Conservation (phyloP, 495 filamentous ascomycete species). For the Rusavskia elegans region DNA sequence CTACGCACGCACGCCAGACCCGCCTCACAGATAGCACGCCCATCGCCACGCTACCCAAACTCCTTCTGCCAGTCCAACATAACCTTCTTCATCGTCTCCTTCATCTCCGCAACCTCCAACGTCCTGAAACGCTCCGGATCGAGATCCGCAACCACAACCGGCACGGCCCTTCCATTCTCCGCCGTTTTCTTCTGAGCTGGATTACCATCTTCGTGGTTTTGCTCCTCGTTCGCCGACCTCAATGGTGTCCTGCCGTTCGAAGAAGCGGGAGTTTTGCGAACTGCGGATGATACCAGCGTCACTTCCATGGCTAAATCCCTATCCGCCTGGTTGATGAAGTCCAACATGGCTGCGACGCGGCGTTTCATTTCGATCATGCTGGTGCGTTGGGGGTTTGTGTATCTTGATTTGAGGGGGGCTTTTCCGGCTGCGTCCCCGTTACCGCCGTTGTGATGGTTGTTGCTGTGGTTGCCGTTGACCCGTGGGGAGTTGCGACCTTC, state of each 20-base stretch:
- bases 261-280: slow-evolving; percentile 15
- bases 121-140: slow-evolving; percentile 42
- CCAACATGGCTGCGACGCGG: slow-evolving; percentile 65
- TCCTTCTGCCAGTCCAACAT: slow-evolving; percentile 65
- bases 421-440: slow-evolving; percentile 33
- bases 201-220: neutral
- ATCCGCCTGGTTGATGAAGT: slow-evolving; percentile 82
- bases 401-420: slow-evolving; percentile 37
- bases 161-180: slow-evolving; percentile 17
- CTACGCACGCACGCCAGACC: no score
- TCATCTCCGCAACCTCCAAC: slow-evolving; percentile 60
- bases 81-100: slow-evolving; percentile 61
- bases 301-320: slow-evolving; percentile 59
- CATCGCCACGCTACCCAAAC: slow-evolving; percentile 36
- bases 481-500: slow-evolving; percentile 25
- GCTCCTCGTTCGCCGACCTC: neutral
- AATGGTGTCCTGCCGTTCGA: slow-evolving; percentile 19
- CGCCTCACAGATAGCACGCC: no score
- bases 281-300: slow-evolving; percentile 12
- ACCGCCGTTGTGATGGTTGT: slow-evolving; percentile 24
- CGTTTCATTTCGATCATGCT: slow-evolving; percentile 88
- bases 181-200: slow-evolving; percentile 9
- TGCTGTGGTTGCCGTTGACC: slow-evolving; percentile 18
- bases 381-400: slow-evolving; percentile 40
- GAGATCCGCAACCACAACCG: slow-evolving; percentile 14